Conservation (phyloP, 2,329 filamentous ascomycete species). For the Zalaria obscura region DNA sequence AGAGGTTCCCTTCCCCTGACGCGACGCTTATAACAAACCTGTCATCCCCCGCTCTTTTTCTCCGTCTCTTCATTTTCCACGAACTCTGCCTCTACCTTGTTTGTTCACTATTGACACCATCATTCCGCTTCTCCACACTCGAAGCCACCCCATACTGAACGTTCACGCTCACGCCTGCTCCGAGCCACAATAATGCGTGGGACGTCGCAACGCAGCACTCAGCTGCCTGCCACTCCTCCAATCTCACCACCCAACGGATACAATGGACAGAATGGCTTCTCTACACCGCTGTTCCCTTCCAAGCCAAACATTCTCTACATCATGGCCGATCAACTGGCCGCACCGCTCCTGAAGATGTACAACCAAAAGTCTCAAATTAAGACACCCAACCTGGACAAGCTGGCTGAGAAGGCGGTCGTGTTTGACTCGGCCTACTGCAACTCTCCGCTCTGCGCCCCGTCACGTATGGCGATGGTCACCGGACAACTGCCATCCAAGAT, state of each 20-base stretch:
- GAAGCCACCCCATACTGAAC: neutral
- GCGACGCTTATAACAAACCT: too few relatives aligned
- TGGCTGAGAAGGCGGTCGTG: constrained; percentile 70
- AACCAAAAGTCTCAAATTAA: constrained; percentile 79
- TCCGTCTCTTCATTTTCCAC: too few relatives aligned
- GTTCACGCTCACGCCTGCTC: constrained; percentile 1
- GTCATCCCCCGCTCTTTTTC: too few relatives aligned
- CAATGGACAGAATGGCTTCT: constrained; percentile 23
- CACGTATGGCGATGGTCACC: constrained; percentile 87
- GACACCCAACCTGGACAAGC: constrained; percentile 74
- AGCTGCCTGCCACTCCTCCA: constrained; percentile 19
- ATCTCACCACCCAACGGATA: constrained; percentile 22
- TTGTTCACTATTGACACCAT: too few relatives aligned
- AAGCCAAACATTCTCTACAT: constrained; percentile 78
- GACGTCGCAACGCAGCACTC: constrained; percentile 8
- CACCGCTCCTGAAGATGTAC: constrained; percentile 83
- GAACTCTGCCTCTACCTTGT: too few relatives aligned
- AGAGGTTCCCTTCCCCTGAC: too few relatives aligned
- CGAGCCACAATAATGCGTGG: too few relatives aligned
- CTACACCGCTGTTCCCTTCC: constrained; percentile 21
- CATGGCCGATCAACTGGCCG: constrained; percentile 92
- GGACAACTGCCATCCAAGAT: constrained; percentile 86
- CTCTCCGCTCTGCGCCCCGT: constrained; percentile 81
- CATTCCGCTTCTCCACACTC: neutral
- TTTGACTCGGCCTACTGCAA: constrained; percentile 94